Evolutionary conservation across 768 basidiomycete genomes (phyloP), one percentile per base, ranked within the genome.

Genomic region (Pilatotrama ljubarskyi): DNA sequence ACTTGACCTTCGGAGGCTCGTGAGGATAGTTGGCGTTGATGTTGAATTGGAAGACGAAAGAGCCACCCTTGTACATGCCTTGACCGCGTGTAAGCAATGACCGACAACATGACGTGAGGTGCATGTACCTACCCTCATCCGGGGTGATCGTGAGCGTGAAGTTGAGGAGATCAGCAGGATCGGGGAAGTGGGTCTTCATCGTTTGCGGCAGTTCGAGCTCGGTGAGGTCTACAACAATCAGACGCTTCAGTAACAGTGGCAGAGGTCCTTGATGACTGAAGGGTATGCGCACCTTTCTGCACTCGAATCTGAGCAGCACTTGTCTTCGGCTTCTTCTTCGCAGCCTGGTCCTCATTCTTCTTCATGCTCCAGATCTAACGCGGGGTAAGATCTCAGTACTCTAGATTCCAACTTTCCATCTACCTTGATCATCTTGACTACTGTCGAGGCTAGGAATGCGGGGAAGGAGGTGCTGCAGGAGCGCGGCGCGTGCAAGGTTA

Each of bases 21-120:
- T 99, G 97, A 55, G 97, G 97, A 76, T 99, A 99, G 77, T 96
- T 98, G 74, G 86, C 88, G 77, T 93, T 97, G 84, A 99, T 98
- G 65, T 81, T 84, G 76, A 99, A 95, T 38, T 93, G 94, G 81
- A 99, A 99, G 55, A 79, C 75, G 79, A 98, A 99, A 18, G 87
- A 78, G 65, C 95, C 96, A 68, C 93, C 93, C 76, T 94, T 93
- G 82, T 99, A 99, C 91, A 99, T 98, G 68, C 97, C 96, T 98
- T 59, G 22, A 37, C 2, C 1, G 7, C 6, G 26, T 42, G 29
- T n/a, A 44, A 18, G 29, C 29, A 17, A n/a, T 50, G 11, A 49
- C 9, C 10, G 5, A 11, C 10, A 4, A 24, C 22, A 22, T 13
- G 6, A 15, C 2, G 3, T 11, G 13, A 18, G n/a, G 14, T 7